Base-by-base conservation (phyloP, 1,139 yeast species). In the Saccharomycopsis hybrid region DNA sequence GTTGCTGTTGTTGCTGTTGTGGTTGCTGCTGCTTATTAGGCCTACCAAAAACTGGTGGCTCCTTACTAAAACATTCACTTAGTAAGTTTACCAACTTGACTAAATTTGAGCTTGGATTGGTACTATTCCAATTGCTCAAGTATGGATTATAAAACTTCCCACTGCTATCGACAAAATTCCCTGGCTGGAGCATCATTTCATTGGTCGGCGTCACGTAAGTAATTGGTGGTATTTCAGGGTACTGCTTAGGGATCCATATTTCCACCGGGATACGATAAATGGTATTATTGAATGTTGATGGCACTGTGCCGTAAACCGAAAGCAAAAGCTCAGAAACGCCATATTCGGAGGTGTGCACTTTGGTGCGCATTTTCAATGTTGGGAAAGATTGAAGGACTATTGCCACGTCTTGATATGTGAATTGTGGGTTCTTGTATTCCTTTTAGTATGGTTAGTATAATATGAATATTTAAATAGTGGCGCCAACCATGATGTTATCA, bases 81-180 rank as follows among this genome's bases (percentile, higher is more conserved):
- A 82, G 58, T 1, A 72, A 59, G 13, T 62, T 61, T 13, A 72
- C 60, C 51, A 77, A 60, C 38, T 62, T 68, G 8, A 68, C 47
- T 41, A 82, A 59, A 51, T 69, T 71, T 54, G 66, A 77, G 30
- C 46, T 62, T 43, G 43, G 62, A 57, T 7, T 60, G 1, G 18
- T 28, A 18, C 38, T 38, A 27, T 58, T 52, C 96, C 96, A 87
- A 32, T 68, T 67, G 1, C 82, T 65, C 45, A 86, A 63, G 51
- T 73, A 76, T 0, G 95, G 94, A 58, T 85, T 84, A 61, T 82
- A 85, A 53, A 88, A 74, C 45, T 70, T 66, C 2, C 96, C 96
- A 62, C 76, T 85, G n/a, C 78, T 66, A 62, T 86, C 95, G 2
- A 87, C 77, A 58, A 77, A 72, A 57, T 81, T 84, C 28, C 85